Conservation (phyloP, 805 yeast species). For the Scheffersomyces stipitis region DNA sequence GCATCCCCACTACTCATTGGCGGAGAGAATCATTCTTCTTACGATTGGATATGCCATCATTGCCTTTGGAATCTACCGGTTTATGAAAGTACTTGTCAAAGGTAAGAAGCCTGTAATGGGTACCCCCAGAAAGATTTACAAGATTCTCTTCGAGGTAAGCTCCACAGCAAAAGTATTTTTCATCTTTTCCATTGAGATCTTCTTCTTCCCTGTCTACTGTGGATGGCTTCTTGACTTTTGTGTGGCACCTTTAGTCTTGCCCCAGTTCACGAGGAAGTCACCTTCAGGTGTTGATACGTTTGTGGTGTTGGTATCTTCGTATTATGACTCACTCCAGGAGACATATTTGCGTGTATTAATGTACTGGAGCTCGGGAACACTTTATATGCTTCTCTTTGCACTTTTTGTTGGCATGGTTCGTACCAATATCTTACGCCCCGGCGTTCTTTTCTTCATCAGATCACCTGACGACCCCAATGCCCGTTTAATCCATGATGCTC, state of each 20-base stretch:
- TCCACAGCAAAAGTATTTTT: constrained; percentile 72
- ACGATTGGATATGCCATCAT: constrained; percentile 32
- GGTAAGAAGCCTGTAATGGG: constrained; percentile 49
- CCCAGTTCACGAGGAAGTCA: constrained; percentile 1
- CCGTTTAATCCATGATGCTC: constrained; percentile 80
- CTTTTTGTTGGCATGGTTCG: constrained; percentile 83
- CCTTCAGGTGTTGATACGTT: constrained; percentile 10
- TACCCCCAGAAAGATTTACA: constrained; percentile 49
- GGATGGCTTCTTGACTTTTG: constrained; percentile 77
- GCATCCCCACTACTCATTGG: constrained; percentile 25
- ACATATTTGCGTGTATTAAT: constrained; percentile 18
- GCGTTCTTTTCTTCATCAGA: constrained; percentile 86
- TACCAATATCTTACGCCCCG: constrained; percentile 70
- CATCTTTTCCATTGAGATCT: constrained; percentile 74
- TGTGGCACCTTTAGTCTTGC: constrained; percentile 52
- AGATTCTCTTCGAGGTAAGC: constrained; percentile 51
- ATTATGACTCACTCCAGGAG: constrained; percentile 13
- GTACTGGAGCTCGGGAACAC: constrained; percentile 74
- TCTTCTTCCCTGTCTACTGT: constrained; percentile 84
- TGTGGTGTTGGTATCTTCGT: constrained; percentile 22
- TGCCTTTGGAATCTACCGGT: constrained; percentile 20
- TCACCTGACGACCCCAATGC: constrained; percentile 94
- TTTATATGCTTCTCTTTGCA: constrained; percentile 86
- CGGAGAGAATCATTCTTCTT: constrained; percentile 39
- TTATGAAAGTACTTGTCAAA: constrained; percentile 30